These are phyloP conservation scores for Lodderomyces pseudojiufengensis DNA, from an alignment of 1,139 yeast genomes.

Conservation along the genomic window DNA sequence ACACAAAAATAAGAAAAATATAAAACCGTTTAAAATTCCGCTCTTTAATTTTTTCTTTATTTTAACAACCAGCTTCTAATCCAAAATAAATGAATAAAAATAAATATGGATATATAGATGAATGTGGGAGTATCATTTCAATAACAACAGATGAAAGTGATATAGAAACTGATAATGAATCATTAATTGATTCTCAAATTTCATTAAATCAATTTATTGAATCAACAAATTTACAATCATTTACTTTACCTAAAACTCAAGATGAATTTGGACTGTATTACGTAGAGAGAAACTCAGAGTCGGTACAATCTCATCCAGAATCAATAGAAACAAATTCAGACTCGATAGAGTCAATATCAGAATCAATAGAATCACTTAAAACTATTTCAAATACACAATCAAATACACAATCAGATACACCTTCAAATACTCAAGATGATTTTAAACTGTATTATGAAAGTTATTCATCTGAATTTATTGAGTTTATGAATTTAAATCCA, in stretches of 20 bases:
- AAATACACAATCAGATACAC: neutral
- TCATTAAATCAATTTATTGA: neutral
- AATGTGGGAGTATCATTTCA: too few relatives aligned
- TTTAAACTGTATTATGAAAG: slow-evolving; percentile 24
- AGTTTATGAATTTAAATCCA: slow-evolving; percentile 58
- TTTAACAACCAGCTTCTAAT: too few relatives aligned
- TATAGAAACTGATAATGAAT: neutral
- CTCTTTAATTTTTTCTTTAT: too few relatives aligned
- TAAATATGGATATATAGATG: too few relatives aligned
- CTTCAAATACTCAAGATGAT: slow-evolving; percentile 2
- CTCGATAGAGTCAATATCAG: too few relatives aligned
- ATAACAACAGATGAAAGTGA: neutral
- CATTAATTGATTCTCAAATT: neutral
- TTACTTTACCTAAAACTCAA: slow-evolving; percentile 3
- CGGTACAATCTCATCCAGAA: too few relatives aligned
- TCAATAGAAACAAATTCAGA: too few relatives aligned
- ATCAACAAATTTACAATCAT: neutral
- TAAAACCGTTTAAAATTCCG: too few relatives aligned
- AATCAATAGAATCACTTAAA: too few relatives aligned
- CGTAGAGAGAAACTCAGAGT: too few relatives aligned
- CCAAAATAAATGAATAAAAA: neutral
- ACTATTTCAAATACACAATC: too few relatives aligned
- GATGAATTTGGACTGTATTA: too few relatives aligned
- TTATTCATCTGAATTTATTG: slow-evolving; percentile 49
- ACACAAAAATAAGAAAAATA: neutral